Conservation (phyloP, 2,329 filamentous ascomycete genomes). For the Colletotrichum horii region DNA sequence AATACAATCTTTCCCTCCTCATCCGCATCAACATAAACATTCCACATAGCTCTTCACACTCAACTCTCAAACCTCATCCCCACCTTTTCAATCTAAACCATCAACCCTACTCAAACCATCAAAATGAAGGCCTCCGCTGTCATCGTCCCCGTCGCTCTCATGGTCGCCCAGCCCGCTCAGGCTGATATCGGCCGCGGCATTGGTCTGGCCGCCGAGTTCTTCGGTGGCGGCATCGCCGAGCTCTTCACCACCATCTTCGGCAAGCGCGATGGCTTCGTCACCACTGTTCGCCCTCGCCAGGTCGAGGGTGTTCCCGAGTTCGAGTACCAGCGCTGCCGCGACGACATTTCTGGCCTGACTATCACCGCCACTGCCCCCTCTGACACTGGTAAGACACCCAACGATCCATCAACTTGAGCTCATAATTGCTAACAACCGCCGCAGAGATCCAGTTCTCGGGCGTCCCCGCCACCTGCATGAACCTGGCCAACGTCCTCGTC, state of each 20-base stretch:
- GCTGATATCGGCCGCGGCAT: slow-evolving; percentile 3
- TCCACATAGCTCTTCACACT: background rate
- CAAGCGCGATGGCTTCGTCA: background rate
- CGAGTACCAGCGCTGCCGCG: slow-evolving; percentile 20
- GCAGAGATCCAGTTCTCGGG: background rate
- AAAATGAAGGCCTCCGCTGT: slow-evolving; percentile 8
- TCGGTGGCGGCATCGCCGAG: slow-evolving; percentile 3
- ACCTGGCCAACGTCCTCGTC: slow-evolving; percentile 24
- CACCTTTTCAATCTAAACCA: background rate
- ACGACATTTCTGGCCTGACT: slow-evolving; percentile 5
- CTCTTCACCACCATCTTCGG: background rate
- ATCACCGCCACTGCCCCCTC: slow-evolving; percentile 7
- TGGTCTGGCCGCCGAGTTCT: slow-evolving; percentile 1
- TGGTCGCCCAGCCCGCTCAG: slow-evolving; percentile 6
- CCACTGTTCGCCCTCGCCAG: background rate
- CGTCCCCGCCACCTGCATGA: slow-evolving; percentile 26
- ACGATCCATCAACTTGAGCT: too few relatives aligned
- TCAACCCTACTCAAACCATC: background rate
- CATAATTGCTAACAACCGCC: background rate
- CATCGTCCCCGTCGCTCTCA: slow-evolving; percentile 5
- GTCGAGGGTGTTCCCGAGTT: slow-evolving; percentile 12
- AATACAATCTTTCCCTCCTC: background rate
- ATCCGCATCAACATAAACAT: background rate
- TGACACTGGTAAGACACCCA: background rate
- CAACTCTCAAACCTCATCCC: background rate